phyloP scores from a whole-genome alignment of 805 yeast species.

The Sugiyamaella smithiae region DNA sequence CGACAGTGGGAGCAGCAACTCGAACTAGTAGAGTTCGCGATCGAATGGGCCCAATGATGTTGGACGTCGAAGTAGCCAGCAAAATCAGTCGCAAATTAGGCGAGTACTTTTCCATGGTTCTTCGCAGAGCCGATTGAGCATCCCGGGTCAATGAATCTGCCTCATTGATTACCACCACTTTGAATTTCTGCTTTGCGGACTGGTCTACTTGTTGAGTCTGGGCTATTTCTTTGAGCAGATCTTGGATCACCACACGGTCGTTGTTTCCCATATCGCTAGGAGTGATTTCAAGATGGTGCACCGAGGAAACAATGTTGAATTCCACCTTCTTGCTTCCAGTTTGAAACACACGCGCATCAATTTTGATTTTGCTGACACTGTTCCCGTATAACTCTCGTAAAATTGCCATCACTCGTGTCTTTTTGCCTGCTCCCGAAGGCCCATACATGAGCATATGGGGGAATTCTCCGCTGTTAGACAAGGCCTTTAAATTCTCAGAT shows the following conservation, averaged over 20 bases:
- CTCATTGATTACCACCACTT: conserved; percentile 70
- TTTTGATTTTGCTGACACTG: conserved; percentile 78
- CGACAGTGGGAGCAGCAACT: conserved; percentile 70
- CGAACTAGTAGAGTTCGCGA: conserved; percentile 89
- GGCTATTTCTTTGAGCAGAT: conserved; percentile 88
- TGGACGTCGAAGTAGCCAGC: conserved; percentile 85
- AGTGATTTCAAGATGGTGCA: conserved; percentile 89
- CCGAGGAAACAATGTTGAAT: conserved; percentile 88
- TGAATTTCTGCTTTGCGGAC: conserved; percentile 43
- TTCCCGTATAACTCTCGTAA: conserved; percentile 78
- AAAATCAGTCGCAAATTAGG: conserved; percentile 78
- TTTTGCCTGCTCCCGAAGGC: conserved; percentile 96
- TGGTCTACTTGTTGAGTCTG: conserved; percentile 95
- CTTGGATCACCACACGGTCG: conserved; percentile 93
- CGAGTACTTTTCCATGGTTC: conserved; percentile 95
- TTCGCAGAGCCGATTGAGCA: conserved; percentile 92
- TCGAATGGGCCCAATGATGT: conserved; percentile 89
- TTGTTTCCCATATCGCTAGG: conserved; percentile 97
- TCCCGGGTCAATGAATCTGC: conserved; percentile 88
- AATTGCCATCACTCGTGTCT: conserved; percentile 83
- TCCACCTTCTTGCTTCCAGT: conserved; percentile 77
- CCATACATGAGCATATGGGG: conserved; percentile 94
- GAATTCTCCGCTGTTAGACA: conserved; percentile 72
- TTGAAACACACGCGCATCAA: conserved; percentile 82
- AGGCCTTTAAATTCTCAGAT: conserved; percentile 59